Percentiles rank a stretch among this genome's conserved stretches.
phyloP scores from a whole-genome alignment of 768 basidiomycete species.

The Suillus cothurnatus region DNA sequence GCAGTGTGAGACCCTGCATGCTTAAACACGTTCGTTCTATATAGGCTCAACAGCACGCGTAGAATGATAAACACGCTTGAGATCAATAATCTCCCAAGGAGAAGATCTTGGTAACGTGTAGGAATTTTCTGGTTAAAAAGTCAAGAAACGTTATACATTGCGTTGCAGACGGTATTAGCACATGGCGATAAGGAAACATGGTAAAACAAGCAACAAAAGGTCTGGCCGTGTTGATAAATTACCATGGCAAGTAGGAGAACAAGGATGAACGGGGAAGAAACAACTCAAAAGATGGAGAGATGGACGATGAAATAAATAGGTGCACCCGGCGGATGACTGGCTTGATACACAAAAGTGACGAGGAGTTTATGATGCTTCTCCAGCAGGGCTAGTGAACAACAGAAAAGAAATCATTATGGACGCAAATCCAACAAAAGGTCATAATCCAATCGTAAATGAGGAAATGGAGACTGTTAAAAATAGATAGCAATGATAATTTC shows the following conservation, averaged over 20 bases:
- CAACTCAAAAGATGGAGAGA: background rate
- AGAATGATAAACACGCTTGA: background rate
- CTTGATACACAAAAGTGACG: background rate
- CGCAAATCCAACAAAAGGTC: background rate
- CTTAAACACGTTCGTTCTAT: background rate
- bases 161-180: background rate
- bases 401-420: background rate
- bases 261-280: constrained; percentile 5
- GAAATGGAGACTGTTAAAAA: background rate
- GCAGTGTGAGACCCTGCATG: background rate
- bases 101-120: background rate
- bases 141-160: constrained; percentile 1
- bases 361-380: background rate
- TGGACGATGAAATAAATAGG: constrained; percentile 2
- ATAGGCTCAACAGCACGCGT: background rate
- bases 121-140: background rate
- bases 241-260: constrained; percentile 6
- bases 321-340: background rate
- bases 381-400: background rate
- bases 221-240: constrained; percentile 5
- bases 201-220: constrained; percentile 4
- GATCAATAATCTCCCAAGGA: background rate
- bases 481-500: constrained; percentile 14
- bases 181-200: background rate
- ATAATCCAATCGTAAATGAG: constrained; percentile 1